Base-by-base conservation (phyloP, 2,329 filamentous ascomycete genomes). In the Aquanectria penicillioides region DNA sequence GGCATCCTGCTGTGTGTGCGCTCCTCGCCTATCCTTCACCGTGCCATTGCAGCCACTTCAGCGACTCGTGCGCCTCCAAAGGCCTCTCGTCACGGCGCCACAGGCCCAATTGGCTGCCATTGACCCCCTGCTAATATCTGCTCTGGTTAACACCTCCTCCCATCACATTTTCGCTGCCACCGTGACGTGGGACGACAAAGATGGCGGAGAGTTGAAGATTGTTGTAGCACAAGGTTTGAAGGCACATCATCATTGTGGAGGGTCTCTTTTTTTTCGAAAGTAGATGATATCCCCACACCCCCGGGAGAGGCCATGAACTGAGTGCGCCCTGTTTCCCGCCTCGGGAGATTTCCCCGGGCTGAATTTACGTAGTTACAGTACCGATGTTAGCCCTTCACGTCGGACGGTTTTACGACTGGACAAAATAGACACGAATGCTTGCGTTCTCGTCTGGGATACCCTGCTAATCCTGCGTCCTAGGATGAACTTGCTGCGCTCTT, bases 101-200 rank as follows among this genome's bases (percentile, higher is more conserved):
- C 20, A 31, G 38, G 23, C n/a, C 47, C 33, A 52, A 47, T 59
- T 62, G 50, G 54, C 46, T 44, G 23, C 46, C 29, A 43, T 43
- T 36, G 25, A 48, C 17, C 66, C 44, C 64, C 46, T 66, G 66
- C 18, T 26, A 60, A 66, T 69, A 69, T 57, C 43, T 57, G 31
- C 9, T n/a, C 9, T 37, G 51, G 49, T 57, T 57, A 54, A 57
- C 40, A 52, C 47, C 33, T 48, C 20, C 34, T 36, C 17, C 44
- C 41, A 46, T 46, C 28, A 20, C 34, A 41, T 26, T n/a, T 26
- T 28, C 22, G 43, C 36, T 48, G 43, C n/a, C 44, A 26, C 40
- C 46, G 40, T 57, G 54, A 57, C 47, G 54, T 57, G 54, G 47
- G 54, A 51, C 54, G 40, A 47, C 28, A 29, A 33, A 51, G 34